These are phyloP conservation scores for Tolypocladium paradoxum DNA, from an alignment of 2,329 filamentous ascomycete genomes.

Conservation along the genomic window DNA sequence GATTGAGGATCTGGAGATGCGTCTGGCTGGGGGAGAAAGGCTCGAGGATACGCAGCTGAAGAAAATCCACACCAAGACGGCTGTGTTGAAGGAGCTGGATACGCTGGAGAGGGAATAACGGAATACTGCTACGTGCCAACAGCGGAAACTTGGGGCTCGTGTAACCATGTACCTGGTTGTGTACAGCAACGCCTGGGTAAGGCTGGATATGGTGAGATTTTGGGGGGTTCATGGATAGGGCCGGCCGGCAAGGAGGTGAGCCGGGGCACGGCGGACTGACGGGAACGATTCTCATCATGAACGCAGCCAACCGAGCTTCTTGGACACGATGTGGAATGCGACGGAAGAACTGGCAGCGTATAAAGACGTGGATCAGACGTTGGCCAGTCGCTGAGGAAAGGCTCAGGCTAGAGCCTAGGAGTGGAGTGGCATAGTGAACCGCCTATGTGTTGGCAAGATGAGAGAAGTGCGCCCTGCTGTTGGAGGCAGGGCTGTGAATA, in stretches of 20 bases:
- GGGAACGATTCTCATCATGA: not conserved
- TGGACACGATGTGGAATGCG: not conserved
- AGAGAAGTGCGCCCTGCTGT: not conserved
- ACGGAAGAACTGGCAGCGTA: not conserved
- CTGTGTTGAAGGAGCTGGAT: conserved; percentile 75
- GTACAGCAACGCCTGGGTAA: not conserved
- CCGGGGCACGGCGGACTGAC: not conserved
- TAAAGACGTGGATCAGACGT: not conserved
- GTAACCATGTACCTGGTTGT: not conserved
- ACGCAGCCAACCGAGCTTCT: not conserved
- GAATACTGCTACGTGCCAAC: conserved; percentile 4
- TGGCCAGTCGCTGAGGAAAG: not conserved
- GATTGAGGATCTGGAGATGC: conserved; percentile 97
- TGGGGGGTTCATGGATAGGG: not conserved
- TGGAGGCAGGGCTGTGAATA: not conserved
- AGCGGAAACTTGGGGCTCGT: too few relatives aligned
- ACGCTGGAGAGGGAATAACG: conserved; percentile 29
- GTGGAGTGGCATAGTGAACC: not conserved
- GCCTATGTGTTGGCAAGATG: not conserved
- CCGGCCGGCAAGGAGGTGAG: not conserved
- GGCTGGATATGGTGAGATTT: not conserved
- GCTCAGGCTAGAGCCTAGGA: not conserved
- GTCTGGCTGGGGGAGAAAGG: conserved; percentile 87
- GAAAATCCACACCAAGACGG: conserved; percentile 85
- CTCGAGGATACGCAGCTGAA: conserved; percentile 96